Conservation (phyloP, 371 early-diverging fungal genomes). For the Mortierella sp. region DNA sequence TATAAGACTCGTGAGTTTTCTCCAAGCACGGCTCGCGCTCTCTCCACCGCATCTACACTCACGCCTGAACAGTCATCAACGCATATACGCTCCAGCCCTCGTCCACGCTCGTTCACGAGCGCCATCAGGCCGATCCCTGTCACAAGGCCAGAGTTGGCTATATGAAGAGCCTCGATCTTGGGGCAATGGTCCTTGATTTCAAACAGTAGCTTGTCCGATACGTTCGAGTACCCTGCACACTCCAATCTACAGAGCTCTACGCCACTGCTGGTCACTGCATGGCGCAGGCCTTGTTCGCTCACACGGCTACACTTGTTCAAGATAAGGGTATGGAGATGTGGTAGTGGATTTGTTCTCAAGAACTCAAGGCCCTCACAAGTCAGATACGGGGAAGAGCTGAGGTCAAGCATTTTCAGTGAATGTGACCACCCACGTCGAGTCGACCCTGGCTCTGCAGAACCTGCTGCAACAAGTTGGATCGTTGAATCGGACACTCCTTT, state of each 20-base stretch:
- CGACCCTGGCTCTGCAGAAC: constrained; percentile 11
- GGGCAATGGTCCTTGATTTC: constrained; percentile 37
- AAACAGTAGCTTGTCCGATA: constrained; percentile 32
- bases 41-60: constrained; percentile 40
- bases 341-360: constrained; percentile 17
- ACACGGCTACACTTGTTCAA: constrained; percentile 45
- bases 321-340: constrained; percentile 34
- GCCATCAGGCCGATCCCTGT: constrained; percentile 43
- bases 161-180: constrained; percentile 29
- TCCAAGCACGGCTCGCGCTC: constrained; percentile 30
- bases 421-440: constrained; percentile 39
- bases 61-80: constrained; percentile 37
- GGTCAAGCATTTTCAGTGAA: constrained; percentile 47
- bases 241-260: constrained; percentile 31
- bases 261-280: constrained; percentile 22
- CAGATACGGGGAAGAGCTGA: constrained; percentile 43
- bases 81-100: constrained; percentile 26
- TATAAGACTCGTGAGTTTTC: constrained; percentile 32
- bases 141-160: constrained; percentile 29
- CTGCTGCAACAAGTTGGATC: constrained; percentile 26
- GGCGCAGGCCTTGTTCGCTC: constrained; percentile 28
- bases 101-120: constrained; percentile 36
- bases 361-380: constrained; percentile 19
- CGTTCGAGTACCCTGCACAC: constrained; percentile 27
- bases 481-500: constrained; percentile 34